phyloP scores from a whole-genome alignment of 306 rosid genomes.

The Citrullus mucosospermus region DNA sequence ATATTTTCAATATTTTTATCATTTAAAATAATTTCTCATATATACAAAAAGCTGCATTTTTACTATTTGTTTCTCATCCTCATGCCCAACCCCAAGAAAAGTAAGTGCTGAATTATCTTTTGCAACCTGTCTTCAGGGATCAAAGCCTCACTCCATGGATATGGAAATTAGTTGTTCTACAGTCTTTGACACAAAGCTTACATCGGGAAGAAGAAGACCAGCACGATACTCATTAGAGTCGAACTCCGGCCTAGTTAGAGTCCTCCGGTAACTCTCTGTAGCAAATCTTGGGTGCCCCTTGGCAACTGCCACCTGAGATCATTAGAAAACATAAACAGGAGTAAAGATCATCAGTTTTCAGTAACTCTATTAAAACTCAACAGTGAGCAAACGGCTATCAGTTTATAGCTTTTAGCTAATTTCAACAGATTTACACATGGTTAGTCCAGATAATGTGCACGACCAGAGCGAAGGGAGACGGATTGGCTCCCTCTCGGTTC shows the following conservation, averaged over 20 bases:
- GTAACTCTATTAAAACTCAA: not conserved
- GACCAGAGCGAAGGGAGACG: too few relatives aligned
- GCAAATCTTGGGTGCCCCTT: slow-evolving; percentile 64
- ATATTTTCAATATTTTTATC: too few relatives aligned
- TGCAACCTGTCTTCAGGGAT: not conserved
- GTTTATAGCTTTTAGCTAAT: not conserved
- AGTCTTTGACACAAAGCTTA: slow-evolving; percentile 24
- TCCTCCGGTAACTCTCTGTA: slow-evolving; percentile 29
- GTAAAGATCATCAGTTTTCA: not conserved
- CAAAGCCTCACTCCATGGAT: not conserved
- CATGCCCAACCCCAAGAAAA: too few relatives aligned
- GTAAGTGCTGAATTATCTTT: too few relatives aligned
- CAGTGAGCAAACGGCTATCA: not conserved
- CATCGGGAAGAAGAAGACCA: slow-evolving; percentile 63
- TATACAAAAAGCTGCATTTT: too few relatives aligned
- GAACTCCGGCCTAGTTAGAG: slow-evolving; percentile 37
- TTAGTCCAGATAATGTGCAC: too few relatives aligned
- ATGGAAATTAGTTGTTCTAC: slow-evolving; percentile 45
- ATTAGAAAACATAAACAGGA: not conserved
- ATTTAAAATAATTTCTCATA: too few relatives aligned
- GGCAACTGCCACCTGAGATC: slow-evolving; percentile 50
- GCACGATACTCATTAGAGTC: slow-evolving; percentile 31
- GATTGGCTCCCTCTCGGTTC: not conserved
- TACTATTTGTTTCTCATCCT: too few relatives aligned
- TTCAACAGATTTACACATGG: not conserved